phyloP scores from a whole-genome alignment of 495 filamentous ascomycete genomes.

The Penicillium mononematosum region DNA sequence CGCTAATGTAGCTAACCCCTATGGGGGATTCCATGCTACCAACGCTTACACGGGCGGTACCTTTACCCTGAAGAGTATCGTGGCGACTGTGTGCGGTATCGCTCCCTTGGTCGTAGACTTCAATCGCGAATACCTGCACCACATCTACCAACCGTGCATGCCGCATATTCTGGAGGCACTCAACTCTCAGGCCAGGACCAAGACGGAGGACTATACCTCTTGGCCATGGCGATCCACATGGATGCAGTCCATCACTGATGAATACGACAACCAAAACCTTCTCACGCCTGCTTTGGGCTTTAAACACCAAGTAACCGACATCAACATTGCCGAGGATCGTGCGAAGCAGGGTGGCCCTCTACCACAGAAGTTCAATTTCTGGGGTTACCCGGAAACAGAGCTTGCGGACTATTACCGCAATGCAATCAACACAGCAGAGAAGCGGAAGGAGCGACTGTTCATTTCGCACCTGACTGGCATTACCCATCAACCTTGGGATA shows the following conservation, averaged over 20 bases:
- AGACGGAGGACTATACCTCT: slow-evolving; percentile 26
- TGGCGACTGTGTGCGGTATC: slow-evolving; percentile 41
- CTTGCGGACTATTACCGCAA: slow-evolving; percentile 39
- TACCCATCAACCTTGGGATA: slow-evolving; percentile 44
- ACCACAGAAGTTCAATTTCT: slow-evolving; percentile 39
- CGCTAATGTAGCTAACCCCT: slow-evolving; percentile 20
- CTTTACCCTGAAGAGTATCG: slow-evolving; percentile 43
- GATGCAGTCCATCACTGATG: slow-evolving; percentile 35
- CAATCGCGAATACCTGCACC: slow-evolving; percentile 35
- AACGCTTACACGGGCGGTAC: slow-evolving; percentile 38
- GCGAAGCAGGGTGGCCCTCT: slow-evolving; percentile 19
- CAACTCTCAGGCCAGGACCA: slow-evolving; percentile 26
- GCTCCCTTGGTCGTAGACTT: slow-evolving; percentile 44
- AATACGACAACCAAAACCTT: slow-evolving; percentile 25
- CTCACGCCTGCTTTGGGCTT: slow-evolving; percentile 35
- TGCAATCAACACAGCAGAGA: slow-evolving; percentile 33
- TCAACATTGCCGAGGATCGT: slow-evolving; percentile 32
- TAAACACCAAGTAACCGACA: slow-evolving; percentile 28
- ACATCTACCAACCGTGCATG: slow-evolving; percentile 47
- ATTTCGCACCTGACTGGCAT: slow-evolving; percentile 44
- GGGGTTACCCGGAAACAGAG: slow-evolving; percentile 42
- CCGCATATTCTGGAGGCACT: slow-evolving; percentile 39
- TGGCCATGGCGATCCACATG: slow-evolving; percentile 31
- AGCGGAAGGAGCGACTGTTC: slow-evolving; percentile 40
- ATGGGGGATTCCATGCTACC: slow-evolving; percentile 38